Evolutionary conservation across 306 rosid species (phyloP).

Genomic region (Mucuna pruriens): DNA sequence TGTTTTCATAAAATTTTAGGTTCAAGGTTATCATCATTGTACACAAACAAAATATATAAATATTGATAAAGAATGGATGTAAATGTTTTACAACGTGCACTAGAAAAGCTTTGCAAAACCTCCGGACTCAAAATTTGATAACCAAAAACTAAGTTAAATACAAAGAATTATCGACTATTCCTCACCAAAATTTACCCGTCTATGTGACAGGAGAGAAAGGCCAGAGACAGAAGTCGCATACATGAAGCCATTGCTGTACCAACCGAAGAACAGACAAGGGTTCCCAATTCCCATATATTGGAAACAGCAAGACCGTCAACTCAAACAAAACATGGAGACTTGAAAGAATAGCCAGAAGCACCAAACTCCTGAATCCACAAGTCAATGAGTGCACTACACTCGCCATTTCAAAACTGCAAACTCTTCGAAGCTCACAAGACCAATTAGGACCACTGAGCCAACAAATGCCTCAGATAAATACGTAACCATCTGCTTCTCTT

Average conservation of each 20-base stretch:
- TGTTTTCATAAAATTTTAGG: too few relatives aligned
- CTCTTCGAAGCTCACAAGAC: conserved; percentile 41
- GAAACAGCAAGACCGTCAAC: conserved; percentile 29
- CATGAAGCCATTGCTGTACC: conserved; percentile 37
- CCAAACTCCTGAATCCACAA: conserved; percentile 42
- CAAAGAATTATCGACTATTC: conserved; percentile 11
- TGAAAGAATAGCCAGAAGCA: conserved; percentile 15
- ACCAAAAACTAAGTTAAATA: background rate
- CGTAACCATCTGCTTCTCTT: conserved; percentile 44
- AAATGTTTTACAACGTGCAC: too few relatives aligned
- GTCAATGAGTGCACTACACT: conserved; percentile 40
- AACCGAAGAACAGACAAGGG: conserved; percentile 30
- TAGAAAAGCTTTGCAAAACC: too few relatives aligned
- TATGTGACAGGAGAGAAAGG: conserved; percentile 40
- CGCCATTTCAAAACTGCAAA: conserved; percentile 47
- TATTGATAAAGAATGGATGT: too few relatives aligned
- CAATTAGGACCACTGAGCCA: conserved; percentile 42
- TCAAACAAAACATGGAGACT: conserved; percentile 40
- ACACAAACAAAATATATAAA: too few relatives aligned
- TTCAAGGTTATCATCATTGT: too few relatives aligned
- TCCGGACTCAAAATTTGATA: background rate
- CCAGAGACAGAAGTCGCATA: conserved; percentile 27
- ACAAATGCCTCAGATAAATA: conserved; percentile 45
- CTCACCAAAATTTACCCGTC: conserved; percentile 46
- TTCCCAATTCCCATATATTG: conserved; percentile 38